Evolutionary conservation across 495 filamentous ascomycete species (phyloP), one percentile per base, ranked within the genome.

Genomic region (Staphylotrichum longicolle): DNA sequence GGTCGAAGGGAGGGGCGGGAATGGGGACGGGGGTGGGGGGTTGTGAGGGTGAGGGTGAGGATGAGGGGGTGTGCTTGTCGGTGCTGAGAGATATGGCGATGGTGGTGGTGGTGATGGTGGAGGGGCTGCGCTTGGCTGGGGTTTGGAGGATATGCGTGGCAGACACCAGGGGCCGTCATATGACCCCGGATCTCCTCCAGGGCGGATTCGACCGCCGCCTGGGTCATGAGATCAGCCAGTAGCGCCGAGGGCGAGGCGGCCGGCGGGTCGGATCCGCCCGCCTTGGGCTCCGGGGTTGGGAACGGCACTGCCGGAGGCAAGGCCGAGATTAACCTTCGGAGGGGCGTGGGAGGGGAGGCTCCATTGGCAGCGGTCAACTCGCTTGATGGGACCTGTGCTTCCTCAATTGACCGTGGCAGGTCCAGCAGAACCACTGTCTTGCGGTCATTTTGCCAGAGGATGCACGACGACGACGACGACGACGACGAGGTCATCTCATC

Each of bases 141-240:
- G 57, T 34, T 39, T 30, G 15, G 57, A 52, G 41, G 37, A 35
- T 7, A 64, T 34, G 2, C 82, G 75, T 7, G 75, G 74, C 11
- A 82, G 65, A 60, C 72, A 79, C 77, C 78, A 84, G 5, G 70
- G 70, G 12, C 78, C 80, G 7, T 66, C n/a, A 55, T 79, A 74
- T 35, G 59, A 61, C 5, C 40, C 41, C 48, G 64, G 15, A 74
- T 68, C 27, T 76, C 65, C 11, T 76, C 63, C 27, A 83, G 71
- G 32, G 80, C 77, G 7, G 70, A 57, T 57, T 74, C 72, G 30
- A 72, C 72, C n/a, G 68, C 69, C 30, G 75, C 76, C 15, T 71
- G 56, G 47, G 75, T 72, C 78, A 80, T 81, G 46, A 81, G 58
- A 60, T 78, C 76, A 12, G 75, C 69, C 56, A 81, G 54, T 33